Base-by-base conservation (phyloP, 179 eudicot species). In the Spergularia azorica region DNA sequence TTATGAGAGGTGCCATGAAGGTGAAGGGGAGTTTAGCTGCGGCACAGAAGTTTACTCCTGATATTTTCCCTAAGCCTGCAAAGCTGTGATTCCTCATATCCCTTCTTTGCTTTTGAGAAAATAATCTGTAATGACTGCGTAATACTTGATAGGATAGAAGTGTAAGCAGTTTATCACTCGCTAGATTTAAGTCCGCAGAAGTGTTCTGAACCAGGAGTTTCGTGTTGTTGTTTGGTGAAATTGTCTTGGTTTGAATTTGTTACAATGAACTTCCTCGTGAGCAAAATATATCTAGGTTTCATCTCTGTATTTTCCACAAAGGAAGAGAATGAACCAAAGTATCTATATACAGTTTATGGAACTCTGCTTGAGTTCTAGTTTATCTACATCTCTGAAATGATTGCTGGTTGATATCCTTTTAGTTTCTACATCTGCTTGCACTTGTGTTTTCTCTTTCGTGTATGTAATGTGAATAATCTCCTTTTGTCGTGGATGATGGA, bases 31-130 rank as follows among this genome's bases (percentile, higher is more conserved):
- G 97, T 67, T 71, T 95, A 15, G 89, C 87, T 76, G 99, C 99
- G 39, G 97, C 97, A 15, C 93, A 89, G 81, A 95, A 95, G 71
- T 95, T 95, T 69, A 95, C 99, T 9, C 99, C 99, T 18, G 99
- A 91, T 75, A 95, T 95, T 56, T 95, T 95, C 85, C 99, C 99
- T 63, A 95, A 95, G 85, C 97, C 99, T 67, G 79, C 99, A 16
- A 95, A 95, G 88, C 74, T 94, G 96, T 94, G 89, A 94, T 79
- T 38, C 38, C n/a, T 32, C 32, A 2, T 64, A 26, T 43, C 38
- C 14, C 68, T 38, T 10, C 67, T 67, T 77, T 39, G 26, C 12
- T 36, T 43, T 15, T 68, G 10, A 57, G 20, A 78, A 16, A 13
- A 32, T 79, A 50, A 48, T 63, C 51, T 70, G 62, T 52, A 73